Conservation (phyloP, 768 basidiomycete genomes). For the Kwoniella sp. region DNA sequence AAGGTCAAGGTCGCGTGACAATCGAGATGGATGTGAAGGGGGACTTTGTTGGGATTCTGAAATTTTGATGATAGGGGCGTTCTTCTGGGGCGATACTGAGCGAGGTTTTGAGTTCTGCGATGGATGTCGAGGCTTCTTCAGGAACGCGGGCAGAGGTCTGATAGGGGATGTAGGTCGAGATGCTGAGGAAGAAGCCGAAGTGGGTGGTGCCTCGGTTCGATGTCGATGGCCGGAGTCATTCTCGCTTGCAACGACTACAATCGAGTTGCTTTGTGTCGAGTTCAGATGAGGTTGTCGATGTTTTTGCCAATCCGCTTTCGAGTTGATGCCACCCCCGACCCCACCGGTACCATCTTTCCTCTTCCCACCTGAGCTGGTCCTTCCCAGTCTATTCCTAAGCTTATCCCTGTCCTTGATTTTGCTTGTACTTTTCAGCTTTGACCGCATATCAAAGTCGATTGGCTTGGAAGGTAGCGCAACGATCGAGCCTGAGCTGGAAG, state of each 20-base stretch:
- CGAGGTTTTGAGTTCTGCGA: neutral
- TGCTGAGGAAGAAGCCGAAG: neutral
- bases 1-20: too few relatives aligned
- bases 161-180: neutral
- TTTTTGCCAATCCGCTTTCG: neutral
- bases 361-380: neutral
- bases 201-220: too few relatives aligned
- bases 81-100: neutral
- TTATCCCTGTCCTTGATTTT: neutral
- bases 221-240: too few relatives aligned
- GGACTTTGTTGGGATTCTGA: neutral
- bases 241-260: too few relatives aligned
- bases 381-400: neutral
- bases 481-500: constrained; percentile 5
- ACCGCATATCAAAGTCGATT: neutral
- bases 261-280: neutral
- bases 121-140: neutral
- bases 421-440: neutral
- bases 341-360: too few relatives aligned
- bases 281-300: neutral
- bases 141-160: neutral
- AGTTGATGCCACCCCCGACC: neutral
- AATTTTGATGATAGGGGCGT: neutral
- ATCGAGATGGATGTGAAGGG: too few relatives aligned
- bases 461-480: neutral